Evolutionary conservation across 441 rosid genomes (phyloP), one percentile per base, ranked within the genome.

Genomic region (Hura crepitans): DNA sequence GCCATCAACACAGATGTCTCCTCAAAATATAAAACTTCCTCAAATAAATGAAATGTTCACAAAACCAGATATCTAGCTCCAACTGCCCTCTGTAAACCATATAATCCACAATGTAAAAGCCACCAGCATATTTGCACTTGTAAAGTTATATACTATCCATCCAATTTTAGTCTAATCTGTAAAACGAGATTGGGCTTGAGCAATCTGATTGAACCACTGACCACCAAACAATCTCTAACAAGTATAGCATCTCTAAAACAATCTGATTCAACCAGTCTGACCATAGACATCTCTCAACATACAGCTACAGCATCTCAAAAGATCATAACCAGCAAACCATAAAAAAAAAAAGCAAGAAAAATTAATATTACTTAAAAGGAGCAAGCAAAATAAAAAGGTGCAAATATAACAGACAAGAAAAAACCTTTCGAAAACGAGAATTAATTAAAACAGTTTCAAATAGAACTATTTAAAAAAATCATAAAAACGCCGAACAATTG

Each of bases 191-290:
- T 72, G 83, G 76, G 79, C 80, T 81, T 81, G 84, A 86, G 75
- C 84, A 79, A 85, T 80, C 79, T 65, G 81, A 83, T 69, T 79
- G 73, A 72, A 81, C 75, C 83, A 83, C 80, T 75, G 81, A 81
- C 75, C 81, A 80, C 77, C 81, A 80, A 74, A 82, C 71, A 74
- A 73, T 72, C 82, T 73, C 89, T 83, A 80, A 87, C 60, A 64
- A 33, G 45, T 58, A 58, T 37, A 58, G 42, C 57, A 69, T 69
- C 81, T 72, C 88, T 84, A 79, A 74, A 58, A 42, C 62, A 30
- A 35, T 79, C 81, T 68, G 80, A 83, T 68, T 80, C 75, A 74
- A 81, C 78, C 82, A 82, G 68, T 71, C 82, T 77, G 81, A 81
- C 78, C 83, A 80, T 70, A 81, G 66, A 74, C 59, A 74, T 74